phyloP scores from a whole-genome alignment of 2,329 filamentous ascomycete species.

The Pseudogymnoascus sp. region DNA sequence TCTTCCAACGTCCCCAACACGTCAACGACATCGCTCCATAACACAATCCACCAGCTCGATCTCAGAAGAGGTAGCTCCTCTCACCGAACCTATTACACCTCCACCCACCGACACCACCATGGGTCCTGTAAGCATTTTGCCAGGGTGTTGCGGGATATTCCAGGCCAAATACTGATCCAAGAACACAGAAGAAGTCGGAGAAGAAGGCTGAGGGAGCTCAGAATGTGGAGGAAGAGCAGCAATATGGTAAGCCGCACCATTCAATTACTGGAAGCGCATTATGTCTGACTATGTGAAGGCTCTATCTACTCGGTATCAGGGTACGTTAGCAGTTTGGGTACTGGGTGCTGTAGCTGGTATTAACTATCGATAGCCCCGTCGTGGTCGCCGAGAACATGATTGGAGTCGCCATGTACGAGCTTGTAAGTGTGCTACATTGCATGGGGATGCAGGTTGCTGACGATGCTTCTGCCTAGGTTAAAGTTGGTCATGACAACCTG shows the following conservation, averaged over 20 bases:
- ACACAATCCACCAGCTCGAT: conserved; percentile 28
- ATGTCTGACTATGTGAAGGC: conserved; percentile 33
- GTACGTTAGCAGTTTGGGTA: conserved; percentile 30
- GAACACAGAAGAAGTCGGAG: conserved; percentile 24
- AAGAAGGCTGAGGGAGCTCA: conserved; percentile 31
- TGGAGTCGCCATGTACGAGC: conserved; percentile 98
- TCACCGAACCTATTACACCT: conserved; percentile 11
- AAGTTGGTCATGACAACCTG: conserved; percentile 83
- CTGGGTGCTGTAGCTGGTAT: conserved; percentile 13
- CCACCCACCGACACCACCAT: conserved; percentile 28
- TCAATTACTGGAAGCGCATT: conserved; percentile 11
- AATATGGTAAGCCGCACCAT: conserved; percentile 42
- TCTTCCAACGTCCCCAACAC: conserved; percentile 27
- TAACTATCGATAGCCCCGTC: conserved; percentile 61
- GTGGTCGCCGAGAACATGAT: conserved; percentile 97
- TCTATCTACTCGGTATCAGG: conserved; percentile 65
- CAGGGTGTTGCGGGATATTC: neutral
- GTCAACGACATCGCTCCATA: neutral
- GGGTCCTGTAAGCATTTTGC: conserved; percentile 26
- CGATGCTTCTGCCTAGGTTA: conserved; percentile 50
- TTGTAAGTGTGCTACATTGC: conserved; percentile 53
- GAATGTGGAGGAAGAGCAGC: conserved; percentile 41
- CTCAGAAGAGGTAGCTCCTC: conserved; percentile 13
- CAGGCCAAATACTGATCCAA: neutral
- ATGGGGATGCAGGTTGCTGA: conserved; percentile 2